Conservation (phyloP, 495 filamentous ascomycete genomes). For the Polyplosphaeria fusca region DNA sequence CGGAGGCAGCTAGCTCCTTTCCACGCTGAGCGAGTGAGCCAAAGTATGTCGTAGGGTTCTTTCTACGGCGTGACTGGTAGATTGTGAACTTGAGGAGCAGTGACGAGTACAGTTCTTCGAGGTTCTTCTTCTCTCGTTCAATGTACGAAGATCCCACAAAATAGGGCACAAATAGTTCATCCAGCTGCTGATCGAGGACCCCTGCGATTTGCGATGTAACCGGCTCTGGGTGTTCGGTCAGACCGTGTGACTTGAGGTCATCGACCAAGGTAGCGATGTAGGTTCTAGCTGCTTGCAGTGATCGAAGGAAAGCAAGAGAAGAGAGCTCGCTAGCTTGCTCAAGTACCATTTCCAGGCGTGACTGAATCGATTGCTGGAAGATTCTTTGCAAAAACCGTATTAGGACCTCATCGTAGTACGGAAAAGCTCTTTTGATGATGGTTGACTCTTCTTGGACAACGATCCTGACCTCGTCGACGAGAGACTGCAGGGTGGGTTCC, state of each 20-base stretch:
- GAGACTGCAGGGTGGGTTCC: slow-evolving; percentile 84
- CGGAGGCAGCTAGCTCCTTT: slow-evolving; percentile 74
- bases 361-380: slow-evolving; percentile 97
- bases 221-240: slow-evolving; percentile 92
- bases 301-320: slow-evolving; percentile 85
- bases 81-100: slow-evolving; percentile 92
- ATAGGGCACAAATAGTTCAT: slow-evolving; percentile 94
- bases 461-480: slow-evolving; percentile 89
- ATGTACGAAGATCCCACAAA: slow-evolving; percentile 93
- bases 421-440: slow-evolving; percentile 93
- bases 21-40: slow-evolving; percentile 82
- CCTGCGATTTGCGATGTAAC: slow-evolving; percentile 82
- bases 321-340: slow-evolving; percentile 90
- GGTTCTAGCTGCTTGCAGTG: slow-evolving; percentile 79
- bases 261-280: slow-evolving; percentile 85
- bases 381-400: slow-evolving; percentile 88
- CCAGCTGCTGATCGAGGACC: slow-evolving; percentile 89
- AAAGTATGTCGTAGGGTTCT: slow-evolving; percentile 82
- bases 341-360: slow-evolving; percentile 91
- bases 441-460: slow-evolving; percentile 96
- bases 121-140: slow-evolving; percentile 81
- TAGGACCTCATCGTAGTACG: slow-evolving; percentile 91
- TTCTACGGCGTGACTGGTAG: slow-evolving; percentile 82
- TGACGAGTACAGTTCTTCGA: slow-evolving; percentile 91
- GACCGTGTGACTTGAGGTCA: slow-evolving; percentile 87